Base-by-base conservation (phyloP, 2,329 filamentous ascomycete genomes). In the Didymella arachidicola region DNA sequence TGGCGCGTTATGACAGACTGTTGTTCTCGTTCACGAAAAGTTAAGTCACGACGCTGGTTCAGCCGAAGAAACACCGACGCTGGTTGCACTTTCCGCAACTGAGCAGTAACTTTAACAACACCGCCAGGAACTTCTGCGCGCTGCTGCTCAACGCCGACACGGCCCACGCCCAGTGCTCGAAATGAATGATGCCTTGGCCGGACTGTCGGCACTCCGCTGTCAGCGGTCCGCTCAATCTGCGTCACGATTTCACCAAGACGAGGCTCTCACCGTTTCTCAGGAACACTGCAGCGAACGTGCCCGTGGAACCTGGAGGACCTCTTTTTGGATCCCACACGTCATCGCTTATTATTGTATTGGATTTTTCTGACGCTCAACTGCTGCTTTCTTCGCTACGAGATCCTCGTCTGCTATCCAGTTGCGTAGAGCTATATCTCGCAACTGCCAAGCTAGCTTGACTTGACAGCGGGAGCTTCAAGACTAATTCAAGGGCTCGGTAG, bases 1-100 rank as follows among this genome's bases (percentile, higher is more conserved):
- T 62, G 60, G 60, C 57, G 30, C 47, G 25, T 48, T 44, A 32
- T 41, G 12, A 44, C 25, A 42, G 53, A 22, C 32, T 53, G 22
- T 53, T 39, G 57, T 53, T 19, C 10, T 36, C 30, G 39, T 41
- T 50, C 11, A 41, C 53, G 48, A 45, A 57, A 48, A 57, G 54
- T 47, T 7, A 29, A 34, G 30, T 38, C 27, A 11, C n/a, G 16
- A 16, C 46, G 34, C 39, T 38, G 27, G 38, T 42, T 46, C 30
- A 32, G 18, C 52, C 42, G 47, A 34, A 52, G 29, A 42, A 49
- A 44, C 39, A 27, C 41, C 43, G 44, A 27, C 36, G 39, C 8
- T 26, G 44, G 34, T 30, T 32, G 51, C 30, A 32, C 6, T 36
- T 11, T 6, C 36, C 44, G 29, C 49, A 45, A 16, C 30, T 29